These are phyloP conservation scores for Diaporthe eres DNA, from an alignment of 2,329 filamentous ascomycete genomes.

Conservation along the genomic window DNA sequence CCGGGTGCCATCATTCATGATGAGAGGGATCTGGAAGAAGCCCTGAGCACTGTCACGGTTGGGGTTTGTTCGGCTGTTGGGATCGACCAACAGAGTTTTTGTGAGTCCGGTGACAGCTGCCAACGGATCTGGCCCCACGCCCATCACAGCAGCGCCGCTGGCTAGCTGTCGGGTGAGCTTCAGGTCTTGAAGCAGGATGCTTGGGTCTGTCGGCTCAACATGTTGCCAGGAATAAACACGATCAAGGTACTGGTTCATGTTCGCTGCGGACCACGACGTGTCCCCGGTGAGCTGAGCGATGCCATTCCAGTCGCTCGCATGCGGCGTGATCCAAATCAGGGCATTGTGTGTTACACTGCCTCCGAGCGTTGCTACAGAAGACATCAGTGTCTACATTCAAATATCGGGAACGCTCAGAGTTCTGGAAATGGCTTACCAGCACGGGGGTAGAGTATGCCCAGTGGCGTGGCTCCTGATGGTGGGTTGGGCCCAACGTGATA, in stretches of 20 bases:
- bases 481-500: slow-evolving; percentile 64
- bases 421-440: slow-evolving; percentile 51
- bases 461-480: slow-evolving; percentile 63
- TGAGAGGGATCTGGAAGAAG: slow-evolving; percentile 71
- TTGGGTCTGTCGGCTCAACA: slow-evolving; percentile 64
- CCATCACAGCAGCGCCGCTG: slow-evolving; percentile 65
- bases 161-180: slow-evolving; percentile 66
- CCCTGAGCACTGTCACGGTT: slow-evolving; percentile 61
- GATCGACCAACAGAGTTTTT: slow-evolving; percentile 66
- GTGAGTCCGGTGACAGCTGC: slow-evolving; percentile 58
- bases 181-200: slow-evolving; percentile 64
- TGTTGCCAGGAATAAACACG: slow-evolving; percentile 43
- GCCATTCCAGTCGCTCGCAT: slow-evolving; percentile 66
- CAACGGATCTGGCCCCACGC: slow-evolving; percentile 51
- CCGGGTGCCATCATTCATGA: slow-evolving; percentile 28
- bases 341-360: slow-evolving; percentile 71
- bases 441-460: slow-evolving; percentile 72
- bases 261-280: slow-evolving; percentile 60
- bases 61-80: slow-evolving; percentile 47
- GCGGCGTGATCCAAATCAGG: slow-evolving; percentile 66
- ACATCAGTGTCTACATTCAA: background rate
- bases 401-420: background rate
- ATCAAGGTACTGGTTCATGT: slow-evolving; percentile 25
- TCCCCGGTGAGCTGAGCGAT: slow-evolving; percentile 70
- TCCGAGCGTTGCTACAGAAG: slow-evolving; percentile 58